Conservation (phyloP, 495 filamentous ascomycete species). For the Penicillium arizonense region DNA sequence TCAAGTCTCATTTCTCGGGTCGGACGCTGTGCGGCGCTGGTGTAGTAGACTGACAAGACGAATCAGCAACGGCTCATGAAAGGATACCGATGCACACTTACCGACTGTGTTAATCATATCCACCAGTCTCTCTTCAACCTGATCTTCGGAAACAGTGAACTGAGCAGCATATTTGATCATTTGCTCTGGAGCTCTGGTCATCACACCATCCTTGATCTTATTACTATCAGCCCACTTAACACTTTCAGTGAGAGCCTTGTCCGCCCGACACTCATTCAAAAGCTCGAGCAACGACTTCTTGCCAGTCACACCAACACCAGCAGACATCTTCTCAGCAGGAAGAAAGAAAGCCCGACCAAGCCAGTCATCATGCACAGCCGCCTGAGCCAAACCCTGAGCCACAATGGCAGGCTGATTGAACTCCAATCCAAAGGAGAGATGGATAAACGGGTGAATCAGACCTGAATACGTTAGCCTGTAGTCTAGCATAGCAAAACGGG, state of each 20-base stretch:
- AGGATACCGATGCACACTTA: slow-evolving; percentile 25
- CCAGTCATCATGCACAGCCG: slow-evolving; percentile 59
- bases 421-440: slow-evolving; percentile 80
- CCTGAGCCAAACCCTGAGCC: slow-evolving; percentile 76
- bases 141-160: slow-evolving; percentile 57
- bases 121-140: slow-evolving; percentile 63
- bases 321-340: slow-evolving; percentile 51
- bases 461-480: slow-evolving; percentile 34
- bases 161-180: slow-evolving; percentile 59
- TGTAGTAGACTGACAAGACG: slow-evolving; percentile 53
- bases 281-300: slow-evolving; percentile 56
- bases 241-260: slow-evolving; percentile 53
- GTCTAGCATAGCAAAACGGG: not conserved
- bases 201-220: slow-evolving; percentile 65
- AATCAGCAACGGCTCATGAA: not conserved
- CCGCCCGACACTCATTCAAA: slow-evolving; percentile 53
- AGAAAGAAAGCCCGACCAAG: slow-evolving; percentile 48
- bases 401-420: slow-evolving; percentile 78
- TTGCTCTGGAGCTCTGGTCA: slow-evolving; percentile 59
- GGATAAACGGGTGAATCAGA: slow-evolving; percentile 79
- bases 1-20: slow-evolving; percentile 69
- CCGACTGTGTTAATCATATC: slow-evolving; percentile 73
- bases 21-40: slow-evolving; percentile 58
- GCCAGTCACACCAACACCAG: slow-evolving; percentile 22
- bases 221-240: slow-evolving; percentile 54